Evolutionary conservation across 805 yeast species (phyloP).

Genomic region (Yarrowia divulgata): DNA sequence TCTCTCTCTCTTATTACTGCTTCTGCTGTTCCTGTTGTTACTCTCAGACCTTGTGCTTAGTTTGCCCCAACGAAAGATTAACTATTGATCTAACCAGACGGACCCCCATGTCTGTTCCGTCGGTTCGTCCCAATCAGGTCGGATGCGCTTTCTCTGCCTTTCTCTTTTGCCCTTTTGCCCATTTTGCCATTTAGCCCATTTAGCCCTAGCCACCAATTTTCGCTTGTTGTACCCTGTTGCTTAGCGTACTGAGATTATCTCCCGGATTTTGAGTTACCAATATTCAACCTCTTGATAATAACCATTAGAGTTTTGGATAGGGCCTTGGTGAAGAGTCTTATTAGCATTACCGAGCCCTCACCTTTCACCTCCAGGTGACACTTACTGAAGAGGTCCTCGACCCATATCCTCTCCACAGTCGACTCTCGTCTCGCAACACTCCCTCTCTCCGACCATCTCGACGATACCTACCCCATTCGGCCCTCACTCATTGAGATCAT

Average conservation of each 20-base stretch:
- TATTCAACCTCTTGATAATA: conserved; percentile 35
- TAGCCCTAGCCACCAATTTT: conserved; percentile 13
- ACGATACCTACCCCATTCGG: not conserved
- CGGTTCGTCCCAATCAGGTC: conserved; percentile 20
- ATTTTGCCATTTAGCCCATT: not conserved
- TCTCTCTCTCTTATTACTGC: too few relatives aligned
- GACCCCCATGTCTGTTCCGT: not conserved
- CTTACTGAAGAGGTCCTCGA: conserved; percentile 21
- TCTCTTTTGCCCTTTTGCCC: not conserved
- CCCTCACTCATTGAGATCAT: conserved; percentile 10
- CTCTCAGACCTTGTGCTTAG: too few relatives aligned
- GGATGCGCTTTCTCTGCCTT: conserved; percentile 17
- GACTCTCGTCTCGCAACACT: too few relatives aligned
- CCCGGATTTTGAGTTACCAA: conserved; percentile 37
- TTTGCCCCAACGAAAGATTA: conserved; percentile 12
- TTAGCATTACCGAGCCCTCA: conserved; percentile 23
- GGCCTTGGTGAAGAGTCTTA: conserved; percentile 39
- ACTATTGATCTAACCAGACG: not conserved
- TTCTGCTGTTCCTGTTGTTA: too few relatives aligned
- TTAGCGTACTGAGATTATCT: conserved; percentile 37
- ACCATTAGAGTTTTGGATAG: conserved; percentile 36
- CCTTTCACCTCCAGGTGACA: conserved; percentile 38
- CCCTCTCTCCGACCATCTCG: too few relatives aligned
- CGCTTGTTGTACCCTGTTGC: conserved; percentile 36
- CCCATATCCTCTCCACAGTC: not conserved